These are phyloP conservation scores for Pseudopyricularia javanii DNA, from an alignment of 2,329 filamentous ascomycete genomes.

Conservation along the genomic window DNA sequence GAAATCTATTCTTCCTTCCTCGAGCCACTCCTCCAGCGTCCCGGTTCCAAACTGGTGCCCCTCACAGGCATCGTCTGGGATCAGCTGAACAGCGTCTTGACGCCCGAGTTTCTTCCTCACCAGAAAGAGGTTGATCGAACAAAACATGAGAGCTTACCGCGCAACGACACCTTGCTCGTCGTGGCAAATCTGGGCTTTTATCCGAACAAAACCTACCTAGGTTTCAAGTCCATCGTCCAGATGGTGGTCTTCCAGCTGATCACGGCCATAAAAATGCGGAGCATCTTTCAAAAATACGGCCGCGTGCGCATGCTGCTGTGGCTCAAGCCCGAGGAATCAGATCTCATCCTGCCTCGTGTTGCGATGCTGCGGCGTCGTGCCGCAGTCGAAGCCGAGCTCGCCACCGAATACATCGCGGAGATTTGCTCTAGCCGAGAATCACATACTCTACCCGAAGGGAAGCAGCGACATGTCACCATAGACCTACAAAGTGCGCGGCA, in stretches of 20 bases:
- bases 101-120: conserved; percentile 36
- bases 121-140: conserved; percentile 31
- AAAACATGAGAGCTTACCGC: conserved; percentile 28
- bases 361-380: conserved; percentile 42
- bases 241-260: conserved; percentile 52
- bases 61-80: conserved; percentile 48
- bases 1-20: conserved; percentile 50
- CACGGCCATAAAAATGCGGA: conserved; percentile 40
- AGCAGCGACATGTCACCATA: conserved; percentile 26
- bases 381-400: conserved; percentile 46
- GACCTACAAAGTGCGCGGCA: conserved; percentile 30
- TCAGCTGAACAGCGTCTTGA: conserved; percentile 43
- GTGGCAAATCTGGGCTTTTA: conserved; percentile 52
- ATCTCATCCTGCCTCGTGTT: conserved; percentile 45
- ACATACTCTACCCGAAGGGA: not conserved
- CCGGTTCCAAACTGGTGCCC: conserved; percentile 36
- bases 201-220: conserved; percentile 34
- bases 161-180: conserved; percentile 65
- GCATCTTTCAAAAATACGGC: conserved; percentile 63
- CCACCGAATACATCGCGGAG: conserved; percentile 46
- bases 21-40: conserved; percentile 35
- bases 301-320: conserved; percentile 70
- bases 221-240: conserved; percentile 42
- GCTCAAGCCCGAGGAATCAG: conserved; percentile 49
- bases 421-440: conserved; percentile 18